Evolutionary conservation across 1,139 yeast genomes (phyloP), one percentile per base, ranked within the genome.

Genomic region (Meyerozyma smithsonii): DNA sequence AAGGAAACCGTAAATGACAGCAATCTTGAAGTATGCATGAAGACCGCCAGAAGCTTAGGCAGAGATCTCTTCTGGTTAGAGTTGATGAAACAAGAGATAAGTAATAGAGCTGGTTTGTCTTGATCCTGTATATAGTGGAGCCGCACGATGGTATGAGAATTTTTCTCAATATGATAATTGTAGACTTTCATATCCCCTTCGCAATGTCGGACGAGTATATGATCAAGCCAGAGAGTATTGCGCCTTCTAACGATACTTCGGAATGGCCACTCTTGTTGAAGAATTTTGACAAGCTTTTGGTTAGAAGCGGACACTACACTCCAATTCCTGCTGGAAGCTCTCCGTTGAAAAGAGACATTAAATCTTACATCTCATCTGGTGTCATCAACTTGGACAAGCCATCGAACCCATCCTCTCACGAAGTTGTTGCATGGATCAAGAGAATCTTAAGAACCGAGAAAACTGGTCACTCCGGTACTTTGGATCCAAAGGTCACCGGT

Each of bases 391-490:
- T 92, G 58, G 98, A 92, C 71, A 92, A 92, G 69, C 98, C 98
- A 53, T 85, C 96, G 28, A 92, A 92, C 66, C 98, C 98, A 52
- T 86, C 96, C 39, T 87, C 96, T 41, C 97, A 90, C 71, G 97
- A 92, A 72, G 98, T 92, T 60, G 98, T 92, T 54, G 98, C 98
- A 28, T 92, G 98, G 98, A 83, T 92, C 59, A 92, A 92, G 73
- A 79, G 97, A 66, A 92, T 92, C 55, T 75, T 92, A 58, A 82
- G 97, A 65, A 84, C 84, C 46, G 97, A 92, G 67, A 92, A 92
- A 69, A 92, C 98, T 45, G 98, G 98, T 70, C 98, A 92, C 70
- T 87, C 96, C 42, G 98, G 98, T 72, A 92, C 98, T 49, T 79
- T 92, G 64, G 98, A 92, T 75, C 98, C 98, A 49, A 92, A 92